Base-by-base conservation (phyloP, 2,329 filamentous ascomycete genomes). In the Pseudofabraea citricarpa region DNA sequence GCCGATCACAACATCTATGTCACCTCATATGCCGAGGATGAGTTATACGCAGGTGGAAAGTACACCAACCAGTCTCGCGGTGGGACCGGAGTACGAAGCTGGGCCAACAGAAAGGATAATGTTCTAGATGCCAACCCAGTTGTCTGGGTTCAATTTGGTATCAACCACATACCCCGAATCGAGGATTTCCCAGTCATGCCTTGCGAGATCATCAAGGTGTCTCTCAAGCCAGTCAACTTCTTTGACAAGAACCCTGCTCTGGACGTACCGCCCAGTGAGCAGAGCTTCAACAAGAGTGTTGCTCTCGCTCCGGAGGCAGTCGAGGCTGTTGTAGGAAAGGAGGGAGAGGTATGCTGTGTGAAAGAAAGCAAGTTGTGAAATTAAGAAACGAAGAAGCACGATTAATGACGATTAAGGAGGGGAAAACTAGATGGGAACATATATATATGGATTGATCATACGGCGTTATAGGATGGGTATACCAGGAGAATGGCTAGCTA, bases 121-220 rank as follows among this genome's bases (percentile, higher is more conserved):
- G 67, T 72, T 21, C 53, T 72, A 60, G 64, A 81, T 46, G 63
- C 70, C 16, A 72, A 79, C 32, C 69, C 79, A 31, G 74, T 81
- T 1, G 62, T 81, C 4, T 81, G 75, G 74, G 70, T 78, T 15
- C 73, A 76, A 3, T 73, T 73, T 54, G 68, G 81, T 15, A 74
- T 82, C 20, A 85, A 82, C 24, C 81, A 85, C 50, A 77, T 82
- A 20, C 79, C 79, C 0, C 67, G 80, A 5, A 69, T 77, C 19
- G 81, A 84, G 55, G 81, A 85, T 56, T 85, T 83, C 62, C 81
- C 81, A 1, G 76, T 85, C 31, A 85, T 85, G 81, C 81, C 81
- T 0, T 74, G 72, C 53, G 81, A 85, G 61, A 72, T 65, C 12
- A 57, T 74, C 13, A 68, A 66, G 52, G 70, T 77, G 1, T 59